Percentiles rank a stretch among this genome's conserved stretches.
phyloP scores from a whole-genome alignment of 1,284 basidiomycete species.

The Sporisorium graminicola region DNA sequence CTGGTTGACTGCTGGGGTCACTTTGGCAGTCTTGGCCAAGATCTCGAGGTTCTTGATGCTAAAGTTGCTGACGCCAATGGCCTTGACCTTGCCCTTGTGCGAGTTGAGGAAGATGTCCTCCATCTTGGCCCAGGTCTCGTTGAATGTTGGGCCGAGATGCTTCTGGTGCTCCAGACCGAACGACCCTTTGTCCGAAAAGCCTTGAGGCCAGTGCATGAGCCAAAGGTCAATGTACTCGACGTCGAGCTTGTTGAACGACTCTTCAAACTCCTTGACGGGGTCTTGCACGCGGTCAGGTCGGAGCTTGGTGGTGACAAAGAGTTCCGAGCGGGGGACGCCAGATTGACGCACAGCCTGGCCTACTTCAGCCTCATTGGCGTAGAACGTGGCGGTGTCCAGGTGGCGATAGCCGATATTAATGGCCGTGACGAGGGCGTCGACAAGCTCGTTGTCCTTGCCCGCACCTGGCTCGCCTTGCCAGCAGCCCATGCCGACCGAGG shows the following conservation, averaged over 20 bases:
- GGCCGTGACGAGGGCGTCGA: constrained; percentile 27
- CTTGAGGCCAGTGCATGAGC: constrained; percentile 62
- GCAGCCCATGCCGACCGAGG: constrained; percentile 58
- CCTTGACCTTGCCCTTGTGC: constrained; percentile 56
- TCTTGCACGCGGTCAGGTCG: constrained; percentile 73
- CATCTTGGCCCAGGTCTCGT: constrained; percentile 62
- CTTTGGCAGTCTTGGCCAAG: constrained; percentile 54
- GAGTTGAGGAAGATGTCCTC: constrained; percentile 62
- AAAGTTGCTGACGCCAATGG: constrained; percentile 75
- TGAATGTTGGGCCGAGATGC: constrained; percentile 45
- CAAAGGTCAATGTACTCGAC: constrained; percentile 76
- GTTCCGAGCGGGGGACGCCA: constrained; percentile 80
- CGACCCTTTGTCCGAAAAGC: constrained; percentile 11
- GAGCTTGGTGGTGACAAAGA: constrained; percentile 87
- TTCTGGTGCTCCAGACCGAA: constrained; percentile 39
- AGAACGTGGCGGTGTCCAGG: constrained; percentile 54
- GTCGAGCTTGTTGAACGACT: constrained; percentile 79
- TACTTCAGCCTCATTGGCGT: constrained; percentile 84
- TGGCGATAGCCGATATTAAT: constrained; percentile 59
- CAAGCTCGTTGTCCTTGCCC: constrained; percentile 33
- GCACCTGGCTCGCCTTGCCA: constrained; percentile 53
- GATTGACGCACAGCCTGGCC: constrained; percentile 81
- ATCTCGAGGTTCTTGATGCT: constrained; percentile 48
- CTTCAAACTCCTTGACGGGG: constrained; percentile 74
- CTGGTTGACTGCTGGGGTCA: constrained; percentile 62